A percentile compares a stretch with the other conserved stretches of the same genome.
Evolutionary conservation across 176 grass and related monocot species (phyloP).

Genomic region (Aechmea fasciata): DNA sequence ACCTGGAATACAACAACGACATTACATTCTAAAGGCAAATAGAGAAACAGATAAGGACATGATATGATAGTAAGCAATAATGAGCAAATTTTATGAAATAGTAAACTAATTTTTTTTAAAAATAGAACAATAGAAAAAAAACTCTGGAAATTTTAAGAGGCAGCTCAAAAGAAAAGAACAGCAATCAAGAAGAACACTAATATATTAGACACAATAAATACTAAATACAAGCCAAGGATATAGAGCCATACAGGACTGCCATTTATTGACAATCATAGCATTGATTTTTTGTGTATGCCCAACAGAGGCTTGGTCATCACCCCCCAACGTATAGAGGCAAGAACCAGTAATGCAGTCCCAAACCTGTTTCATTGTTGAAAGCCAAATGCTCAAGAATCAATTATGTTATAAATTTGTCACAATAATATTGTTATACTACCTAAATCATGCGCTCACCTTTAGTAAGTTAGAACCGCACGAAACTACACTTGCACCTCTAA

Average conservation of each 20-base stretch:
- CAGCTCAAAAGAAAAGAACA: too few species aligned
- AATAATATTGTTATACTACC: neutral
- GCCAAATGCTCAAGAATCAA: neutral
- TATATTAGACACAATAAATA: slow-evolving; percentile 7
- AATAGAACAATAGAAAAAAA: too few species aligned
- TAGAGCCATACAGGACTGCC: slow-evolving; percentile 81
- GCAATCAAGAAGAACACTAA: neutral
- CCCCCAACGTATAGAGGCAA: slow-evolving; percentile 86
- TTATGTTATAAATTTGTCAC: slow-evolving; percentile 3
- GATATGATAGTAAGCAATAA: too few species aligned
- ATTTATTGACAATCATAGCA: slow-evolving; percentile 96
- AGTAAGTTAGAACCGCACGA: slow-evolving; percentile 91
- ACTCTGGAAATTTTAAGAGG: too few species aligned
- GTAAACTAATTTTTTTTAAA: too few species aligned
- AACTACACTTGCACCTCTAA: slow-evolving; percentile 94
- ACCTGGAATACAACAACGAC: slow-evolving; percentile 38
- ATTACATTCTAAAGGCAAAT: neutral
- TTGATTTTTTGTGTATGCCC: slow-evolving; percentile 79
- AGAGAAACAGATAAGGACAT: neutral
- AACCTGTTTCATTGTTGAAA: slow-evolving; percentile 47
- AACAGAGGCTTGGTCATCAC: slow-evolving; percentile 50
- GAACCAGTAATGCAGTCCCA: slow-evolving; percentile 99
- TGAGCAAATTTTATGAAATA: too few species aligned
- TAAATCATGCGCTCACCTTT: slow-evolving; percentile 47
- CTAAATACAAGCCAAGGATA: neutral